Evolutionary conservation across 179 eudicot genomes (phyloP).

Genomic region (Carnegiea gigantea): DNA sequence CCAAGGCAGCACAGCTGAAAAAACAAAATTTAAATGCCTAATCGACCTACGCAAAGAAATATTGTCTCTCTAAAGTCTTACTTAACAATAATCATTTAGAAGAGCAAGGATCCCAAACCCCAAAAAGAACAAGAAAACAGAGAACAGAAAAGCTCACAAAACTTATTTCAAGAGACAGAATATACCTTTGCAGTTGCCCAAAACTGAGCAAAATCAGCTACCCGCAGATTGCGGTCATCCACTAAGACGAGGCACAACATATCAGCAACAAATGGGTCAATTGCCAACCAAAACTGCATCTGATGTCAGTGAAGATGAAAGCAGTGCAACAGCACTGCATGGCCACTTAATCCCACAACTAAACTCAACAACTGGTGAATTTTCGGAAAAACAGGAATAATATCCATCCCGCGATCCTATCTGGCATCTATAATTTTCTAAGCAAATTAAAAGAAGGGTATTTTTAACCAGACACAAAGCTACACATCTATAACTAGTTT

Average conservation of each 20-base stretch:
- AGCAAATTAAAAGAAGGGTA: conserved; percentile 1
- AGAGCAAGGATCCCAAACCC: conserved; percentile 23
- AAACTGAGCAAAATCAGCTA: conserved; percentile 99
- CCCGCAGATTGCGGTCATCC: conserved; percentile 99
- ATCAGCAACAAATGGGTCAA: conserved; percentile 99
- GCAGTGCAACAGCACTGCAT: conserved; percentile 84
- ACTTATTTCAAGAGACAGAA: conserved; percentile 50
- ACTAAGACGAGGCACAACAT: conserved; percentile 98
- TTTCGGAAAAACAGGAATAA: conserved; percentile 26
- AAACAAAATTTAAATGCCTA: background rate
- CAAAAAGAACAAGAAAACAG: conserved; percentile 28
- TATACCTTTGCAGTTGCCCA: conserved; percentile 99
- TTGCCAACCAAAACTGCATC: conserved; percentile 96
- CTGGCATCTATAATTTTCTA: conserved; percentile 23
- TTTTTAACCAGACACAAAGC: conserved; percentile 18
- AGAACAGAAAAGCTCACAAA: conserved; percentile 42
- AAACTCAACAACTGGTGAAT: conserved; percentile 37
- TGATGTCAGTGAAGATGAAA: conserved; percentile 78
- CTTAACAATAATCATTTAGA: background rate
- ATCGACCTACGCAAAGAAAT: background rate
- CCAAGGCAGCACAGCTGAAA: conserved; percentile 12
- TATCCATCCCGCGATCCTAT: conserved; percentile 21
- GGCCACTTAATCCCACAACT: conserved; percentile 63
- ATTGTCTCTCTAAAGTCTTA: background rate
- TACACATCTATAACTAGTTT: conserved; percentile 13